Evolutionary conservation across 257 asterid genomes (phyloP).

Genomic region (Salvia hispanica): DNA sequence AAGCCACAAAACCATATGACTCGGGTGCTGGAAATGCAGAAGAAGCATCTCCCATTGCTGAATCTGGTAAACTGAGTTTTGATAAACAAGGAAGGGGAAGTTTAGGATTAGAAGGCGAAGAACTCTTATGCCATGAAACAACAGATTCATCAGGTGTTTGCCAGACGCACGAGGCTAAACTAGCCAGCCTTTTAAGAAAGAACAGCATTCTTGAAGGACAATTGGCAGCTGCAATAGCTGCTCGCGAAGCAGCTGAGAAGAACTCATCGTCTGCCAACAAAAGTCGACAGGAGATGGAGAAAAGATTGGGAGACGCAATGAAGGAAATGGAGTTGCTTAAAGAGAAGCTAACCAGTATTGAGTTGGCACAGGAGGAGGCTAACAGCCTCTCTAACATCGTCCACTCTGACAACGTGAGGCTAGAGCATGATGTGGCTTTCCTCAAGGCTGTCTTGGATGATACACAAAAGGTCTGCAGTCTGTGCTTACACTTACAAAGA

Average conservation of each 20-base stretch:
- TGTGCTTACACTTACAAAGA: not conserved
- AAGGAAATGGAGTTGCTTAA: conserved; percentile 83
- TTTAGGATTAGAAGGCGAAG: conserved; percentile 53
- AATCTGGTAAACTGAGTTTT: conserved; percentile 48
- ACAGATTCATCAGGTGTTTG: conserved; percentile 49
- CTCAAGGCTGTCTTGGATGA: conserved; percentile 94
- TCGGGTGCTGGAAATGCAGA: conserved; percentile 49
- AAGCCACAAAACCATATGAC: conserved; percentile 50
- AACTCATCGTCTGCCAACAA: conserved; percentile 57
- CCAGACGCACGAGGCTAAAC: conserved; percentile 70
- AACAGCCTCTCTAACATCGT: conserved; percentile 84
- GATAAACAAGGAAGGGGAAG: conserved; percentile 59
- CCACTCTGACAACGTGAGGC: conserved; percentile 94
- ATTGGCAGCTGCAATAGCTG: conserved; percentile 62
- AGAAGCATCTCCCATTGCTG: conserved; percentile 45
- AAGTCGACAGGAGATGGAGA: conserved; percentile 78
- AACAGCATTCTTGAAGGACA: conserved; percentile 79
- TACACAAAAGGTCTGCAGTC: conserved; percentile 77
- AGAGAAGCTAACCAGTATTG: conserved; percentile 79
- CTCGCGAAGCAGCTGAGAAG: conserved; percentile 76
- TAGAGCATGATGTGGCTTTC: conserved; percentile 96
- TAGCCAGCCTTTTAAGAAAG: conserved; percentile 61
- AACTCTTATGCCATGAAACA: conserved; percentile 48
- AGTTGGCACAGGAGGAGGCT: conserved; percentile 89
- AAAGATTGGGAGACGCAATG: conserved; percentile 55